Evolutionary conservation across 78 protist genomes (phyloP), one percentile per base, ranked within the genome.

Genomic region (Dictyostelium firmibasis): DNA sequence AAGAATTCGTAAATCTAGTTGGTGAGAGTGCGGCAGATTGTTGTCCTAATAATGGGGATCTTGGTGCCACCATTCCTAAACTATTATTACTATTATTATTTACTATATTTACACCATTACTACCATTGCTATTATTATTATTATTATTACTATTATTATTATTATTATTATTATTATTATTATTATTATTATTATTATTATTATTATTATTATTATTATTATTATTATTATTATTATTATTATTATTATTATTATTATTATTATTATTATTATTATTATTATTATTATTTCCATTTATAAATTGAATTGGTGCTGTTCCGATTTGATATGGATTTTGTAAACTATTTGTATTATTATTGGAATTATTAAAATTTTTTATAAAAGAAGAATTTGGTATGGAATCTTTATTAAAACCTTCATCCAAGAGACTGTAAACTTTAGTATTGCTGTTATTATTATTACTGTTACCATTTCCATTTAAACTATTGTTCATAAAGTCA

Each of bases 21-120:
- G 93, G 93, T 23, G 93, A 87, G 3, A 87, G 79, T 36, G 93
- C 72, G 0, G 50, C 50, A 2, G 62, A 47, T 47, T 41, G 29
- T 79, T 44, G 64, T 38, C 35, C 25, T 23, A 82, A 36, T 23
- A 82, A 35, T 82, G 86, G 86, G 6, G 86, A 82, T 82, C 67
- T 82, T 29, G 86, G 36, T 33, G 35, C 35, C 2, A 50, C 62
- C n/a, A 50, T 50, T 50, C 62, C 62, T 16, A 50, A 1, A 25
- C 35, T 27, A 69, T 16, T 69, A 69, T 27, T 69, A 25, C 35
- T 27, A 69, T 16, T 69, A 69, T 27, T 69, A 69, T 69, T 69
- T 64, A 64, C 31, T 64, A 64, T 25, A 25, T 25, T 64, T 25
- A 20, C 2, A 27, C 4, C 16, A 69, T 27, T 69, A 69, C 16